Evolutionary conservation across 2,329 filamentous ascomycete genomes (phyloP), one percentile per base, ranked within the genome.

Genomic region (Colletotrichum graminicola): DNA sequence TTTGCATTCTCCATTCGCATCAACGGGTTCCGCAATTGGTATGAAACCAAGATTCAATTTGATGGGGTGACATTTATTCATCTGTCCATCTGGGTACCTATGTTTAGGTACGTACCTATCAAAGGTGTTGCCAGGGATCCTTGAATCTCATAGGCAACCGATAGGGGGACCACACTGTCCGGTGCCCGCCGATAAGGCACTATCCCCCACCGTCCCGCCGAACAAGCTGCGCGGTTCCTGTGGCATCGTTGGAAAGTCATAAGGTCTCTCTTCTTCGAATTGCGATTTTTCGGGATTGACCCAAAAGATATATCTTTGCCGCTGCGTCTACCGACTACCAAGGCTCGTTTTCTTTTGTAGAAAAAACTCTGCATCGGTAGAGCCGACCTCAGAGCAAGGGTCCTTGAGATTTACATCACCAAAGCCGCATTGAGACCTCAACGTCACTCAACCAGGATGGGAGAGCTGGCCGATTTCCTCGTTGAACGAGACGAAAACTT

Each of bases 401-500:
- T 32, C 7, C 36, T 18, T 21, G 52, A n/a, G 7, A n/a, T 34
- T 51, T 18, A 23, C 39, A 55, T 10, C 23, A 32, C 36, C 23
- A 59, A 23, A 55, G 4, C 14, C 11, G 10, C 11, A 32, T 63
- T 26, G 39, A 54, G 21, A 34, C 23, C 23, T 52, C 45, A 60
- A 61, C 59, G 60, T 69, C 60, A 69, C 59, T 43, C 12, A 21
- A 41, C 66, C 76, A 84, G 73, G 74, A 92, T 92, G 90, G 87
- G 87, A 76, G 89, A 92, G 77, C 89, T 95, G 67, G 85, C 94
- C 56, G 86, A 90, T 62, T 95, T 89, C 77, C 86, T 93, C 66
- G 80, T 89, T 63, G 80, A 87, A 51, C 85, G 90, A 75, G 89
- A 92, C 78, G 83, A 86, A 56, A 87, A 89, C 73, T 93, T 93